A percentile compares a stretch with the other conserved stretches of the same genome.
These are phyloP conservation scores for Litchi chinensis DNA, from an alignment of 345 rosid species.

Conservation along the genomic window DNA sequence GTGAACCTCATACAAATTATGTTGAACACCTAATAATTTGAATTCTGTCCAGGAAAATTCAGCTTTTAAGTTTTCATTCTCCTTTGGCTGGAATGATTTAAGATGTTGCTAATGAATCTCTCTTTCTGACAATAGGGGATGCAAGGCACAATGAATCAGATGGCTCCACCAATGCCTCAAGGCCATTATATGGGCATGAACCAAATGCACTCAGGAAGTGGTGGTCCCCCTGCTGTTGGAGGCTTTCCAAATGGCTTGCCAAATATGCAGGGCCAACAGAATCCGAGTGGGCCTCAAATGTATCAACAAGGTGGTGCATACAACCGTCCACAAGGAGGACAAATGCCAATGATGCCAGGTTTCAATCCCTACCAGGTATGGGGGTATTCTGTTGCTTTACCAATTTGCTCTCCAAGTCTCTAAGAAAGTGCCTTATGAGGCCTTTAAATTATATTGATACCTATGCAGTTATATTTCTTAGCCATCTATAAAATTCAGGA, in stretches of 20 bases:
- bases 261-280: slow-evolving; percentile 76
- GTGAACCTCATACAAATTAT: background rate
- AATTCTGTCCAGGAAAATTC: background rate
- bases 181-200: slow-evolving; percentile 88
- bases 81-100: background rate
- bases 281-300: slow-evolving; percentile 56
- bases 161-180: slow-evolving; percentile 75
- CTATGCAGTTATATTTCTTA: background rate
- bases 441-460: background rate
- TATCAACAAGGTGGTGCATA: slow-evolving; percentile 75
- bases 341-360: slow-evolving; percentile 83
- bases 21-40: background rate
- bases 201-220: slow-evolving; percentile 62
- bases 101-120: background rate
- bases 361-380: slow-evolving; percentile 85
- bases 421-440: background rate
- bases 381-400: slow-evolving; percentile 3
- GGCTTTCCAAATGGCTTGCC: slow-evolving; percentile 67
- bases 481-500: background rate
- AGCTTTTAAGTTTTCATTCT: background rate
- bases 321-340: slow-evolving; percentile 77
- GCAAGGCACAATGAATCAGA: slow-evolving; percentile 82
- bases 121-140: slow-evolving; percentile 52
- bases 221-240: slow-evolving; percentile 56
- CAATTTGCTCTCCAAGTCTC: background rate